Evolutionary conservation across 148 eudicot species (phyloP), one percentile per base, ranked within the genome.

Genomic region (Silene conica): DNA sequence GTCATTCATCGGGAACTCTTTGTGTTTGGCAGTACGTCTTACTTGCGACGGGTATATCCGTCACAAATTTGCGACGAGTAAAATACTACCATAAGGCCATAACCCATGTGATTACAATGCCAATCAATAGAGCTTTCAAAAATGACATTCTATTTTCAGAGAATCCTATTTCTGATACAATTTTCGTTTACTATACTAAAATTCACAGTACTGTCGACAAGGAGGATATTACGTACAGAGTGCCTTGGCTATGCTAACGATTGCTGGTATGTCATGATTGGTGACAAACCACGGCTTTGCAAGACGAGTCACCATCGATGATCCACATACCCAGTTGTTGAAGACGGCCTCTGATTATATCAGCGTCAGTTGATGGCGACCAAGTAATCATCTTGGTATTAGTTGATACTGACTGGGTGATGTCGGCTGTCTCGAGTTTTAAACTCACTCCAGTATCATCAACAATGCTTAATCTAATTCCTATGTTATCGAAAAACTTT

Each of bases 231-330:
- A 38, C 43, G 7, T 38, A 38, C 43, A 38, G 8, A 38, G 43
- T 38, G 43, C 43, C 43, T 38, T 38, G 43, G 43, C 8, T 38
- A 38, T 38, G 43, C 43, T 38, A 38, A 38, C 43, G 8, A 38
- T 38, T 38, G 9, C 43, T 38, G 43, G 43, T 6, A 6, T 38
- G 59, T 80, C 79, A 90, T 77, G 89, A 87, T 34, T 56, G 81
- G 73, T 92, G 89, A 81, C 98, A 95, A 68, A 88, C 68, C 56
- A 95, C 96, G 63, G 92, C 89, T 57, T 70, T 87, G 78, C 98
- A 95, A 23, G 96, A 87, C 52, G 76, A 77, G 14, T 92, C 93
- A 26, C 77, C 73, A 81, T 92, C 96, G 19, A 95, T 81, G 45
- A 80, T 73, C 98, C 98, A 95, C 81, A 88, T 9, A 41, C 89